These are phyloP conservation scores for Peribolospora kevripleyi DNA, from an alignment of 768 basidiomycete genomes.

Conservation along the genomic window DNA sequence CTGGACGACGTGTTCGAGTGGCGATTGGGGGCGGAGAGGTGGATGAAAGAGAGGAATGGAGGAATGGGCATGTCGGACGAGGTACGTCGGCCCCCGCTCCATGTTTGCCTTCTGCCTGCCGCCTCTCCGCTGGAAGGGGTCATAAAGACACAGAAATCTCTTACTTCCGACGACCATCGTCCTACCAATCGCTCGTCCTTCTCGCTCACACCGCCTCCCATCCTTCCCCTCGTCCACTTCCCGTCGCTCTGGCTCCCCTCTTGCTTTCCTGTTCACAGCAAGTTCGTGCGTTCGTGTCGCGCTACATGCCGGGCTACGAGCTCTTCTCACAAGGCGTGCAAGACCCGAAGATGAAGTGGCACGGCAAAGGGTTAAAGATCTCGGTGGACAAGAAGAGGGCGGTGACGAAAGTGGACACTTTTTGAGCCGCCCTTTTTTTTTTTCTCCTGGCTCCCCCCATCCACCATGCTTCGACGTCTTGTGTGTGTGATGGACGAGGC, in stretches of 20 bases:
- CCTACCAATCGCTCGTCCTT: background rate
- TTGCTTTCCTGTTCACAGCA: conserved; percentile 19
- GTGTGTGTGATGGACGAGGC: too few species aligned
- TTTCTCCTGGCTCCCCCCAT: too few species aligned
- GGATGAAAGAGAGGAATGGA: conserved; percentile 64
- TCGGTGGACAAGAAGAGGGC: conserved; percentile 33
- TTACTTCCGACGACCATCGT: too few species aligned
- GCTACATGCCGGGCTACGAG: conserved; percentile 84
- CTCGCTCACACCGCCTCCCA: background rate
- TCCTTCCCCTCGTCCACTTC: background rate
- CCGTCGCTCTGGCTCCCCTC: background rate
- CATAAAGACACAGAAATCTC: background rate
- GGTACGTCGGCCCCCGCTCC: conserved; percentile 17
- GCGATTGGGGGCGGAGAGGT: conserved; percentile 45
- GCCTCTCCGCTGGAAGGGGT: background rate
- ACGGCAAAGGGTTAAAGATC: conserved; percentile 30
- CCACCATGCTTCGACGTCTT: too few species aligned
- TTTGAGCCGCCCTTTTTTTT: conserved; percentile 17
- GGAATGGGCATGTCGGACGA: conserved; percentile 72
- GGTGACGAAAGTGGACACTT: conserved; percentile 23
- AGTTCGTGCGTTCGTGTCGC: conserved; percentile 38
- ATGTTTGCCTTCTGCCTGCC: background rate
- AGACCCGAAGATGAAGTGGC: conserved; percentile 20
- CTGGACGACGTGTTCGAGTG: conserved; percentile 49
- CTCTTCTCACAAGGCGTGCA: conserved; percentile 45